Evolutionary conservation across 208 protist species (phyloP).

Genomic region (Acanthamoeba divionensis): DNA sequence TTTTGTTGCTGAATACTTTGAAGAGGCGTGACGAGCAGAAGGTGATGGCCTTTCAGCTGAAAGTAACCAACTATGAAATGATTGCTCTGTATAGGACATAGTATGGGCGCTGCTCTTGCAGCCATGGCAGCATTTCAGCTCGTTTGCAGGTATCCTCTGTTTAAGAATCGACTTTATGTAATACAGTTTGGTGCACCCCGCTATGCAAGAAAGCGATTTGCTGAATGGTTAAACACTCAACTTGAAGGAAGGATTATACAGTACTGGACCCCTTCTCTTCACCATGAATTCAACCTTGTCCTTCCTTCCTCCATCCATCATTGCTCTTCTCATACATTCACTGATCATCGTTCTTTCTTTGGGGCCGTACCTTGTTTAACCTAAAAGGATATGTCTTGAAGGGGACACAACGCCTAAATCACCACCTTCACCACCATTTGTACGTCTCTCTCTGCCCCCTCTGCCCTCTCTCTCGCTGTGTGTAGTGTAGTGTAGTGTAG

Average conservation of each 20-base stretch:
- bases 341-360: not conserved
- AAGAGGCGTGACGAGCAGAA: no score
- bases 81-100: not conserved
- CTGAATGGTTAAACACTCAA: not conserved
- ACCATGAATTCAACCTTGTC: no score
- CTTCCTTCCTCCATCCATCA: not conserved
- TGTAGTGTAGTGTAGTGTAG: no score
- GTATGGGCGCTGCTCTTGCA: not conserved
- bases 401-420: conserved; percentile 9
- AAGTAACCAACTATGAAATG: no score
- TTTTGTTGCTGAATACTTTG: no score
- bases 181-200: conserved; percentile 29
- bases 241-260: not conserved
- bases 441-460: no score
- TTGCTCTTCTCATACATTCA: not conserved
- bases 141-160: not conserved
- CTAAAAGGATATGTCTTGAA: not conserved
- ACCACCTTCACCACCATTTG: conserved; percentile 15
- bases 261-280: not conserved
- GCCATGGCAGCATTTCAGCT: conserved; percentile 16
- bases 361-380: not conserved
- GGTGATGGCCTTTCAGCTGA: no score
- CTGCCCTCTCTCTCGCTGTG: no score
- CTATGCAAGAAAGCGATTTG: not conserved
- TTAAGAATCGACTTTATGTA: not conserved